Conservation (phyloP, 1,139 yeast genomes). For the Candida mesenterica region DNA sequence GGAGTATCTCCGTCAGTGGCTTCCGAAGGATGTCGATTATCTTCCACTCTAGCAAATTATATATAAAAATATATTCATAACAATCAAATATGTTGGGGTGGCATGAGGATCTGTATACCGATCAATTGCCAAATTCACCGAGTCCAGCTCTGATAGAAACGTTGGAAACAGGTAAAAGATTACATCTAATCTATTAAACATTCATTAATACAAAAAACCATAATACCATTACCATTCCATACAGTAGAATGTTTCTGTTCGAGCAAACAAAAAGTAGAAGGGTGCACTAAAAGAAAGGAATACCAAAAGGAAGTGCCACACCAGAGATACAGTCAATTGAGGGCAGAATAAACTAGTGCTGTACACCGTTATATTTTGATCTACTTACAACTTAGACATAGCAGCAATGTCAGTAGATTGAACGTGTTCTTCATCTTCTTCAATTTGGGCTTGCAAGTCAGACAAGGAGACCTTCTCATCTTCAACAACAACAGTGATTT, state of each 20-base stretch:
- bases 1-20: conserved; percentile 43
- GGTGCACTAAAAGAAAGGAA: conserved; percentile 13
- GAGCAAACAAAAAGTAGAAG: conserved; percentile 10
- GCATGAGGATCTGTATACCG: too few species aligned
- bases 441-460: conserved; percentile 79
- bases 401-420: conserved; percentile 98
- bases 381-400: conserved; percentile 85
- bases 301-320: too few species aligned
- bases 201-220: conserved; percentile 25
- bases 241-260: conserved; percentile 16
- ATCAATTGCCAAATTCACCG: not conserved
- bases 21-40: conserved; percentile 47
- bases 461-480: conserved; percentile 93
- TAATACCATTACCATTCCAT: conserved; percentile 11
- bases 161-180: too few species aligned
- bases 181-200: conserved; percentile 66
- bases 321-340: not conserved
- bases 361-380: not conserved
- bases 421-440: conserved; percentile 98
- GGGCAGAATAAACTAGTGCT: not conserved
- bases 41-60: conserved; percentile 43
- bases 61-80: too few species aligned
- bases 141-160: not conserved
- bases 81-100: too few species aligned
- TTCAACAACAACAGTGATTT: conserved; percentile 97